Base-by-base conservation (phyloP, 23 red algal genomes). In the Gracilariopsis chorda region DNA sequence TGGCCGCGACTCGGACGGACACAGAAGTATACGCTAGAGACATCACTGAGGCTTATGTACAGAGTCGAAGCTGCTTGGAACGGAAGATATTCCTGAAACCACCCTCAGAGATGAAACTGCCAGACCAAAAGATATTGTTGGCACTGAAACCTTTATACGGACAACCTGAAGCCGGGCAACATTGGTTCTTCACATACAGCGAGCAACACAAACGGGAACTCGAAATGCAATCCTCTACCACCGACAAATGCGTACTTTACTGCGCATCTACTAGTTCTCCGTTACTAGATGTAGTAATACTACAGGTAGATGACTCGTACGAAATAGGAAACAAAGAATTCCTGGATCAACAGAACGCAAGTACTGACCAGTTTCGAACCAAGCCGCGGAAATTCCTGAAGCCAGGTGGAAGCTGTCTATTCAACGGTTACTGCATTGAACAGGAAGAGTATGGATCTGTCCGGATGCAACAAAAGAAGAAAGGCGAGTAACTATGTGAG, bases 101-200 rank as follows among this genome's bases (percentile, higher is more conserved):
- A 24, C 68, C 86, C 5, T 12, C 12, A 23, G 51, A 90, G 13
- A 90, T 90, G 57, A 43, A 34, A 51, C 59, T 90, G 30, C 19
- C 3, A 13, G 9, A 65, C 16, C 13, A 47, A 48, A 32, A 64
- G 19, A 49, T 65, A n/a, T 42, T 79, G 52, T 17, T 12, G 3
- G 73, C 65, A 46, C 55, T 90, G 28, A 80, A 90, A 51, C 86
- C 86, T 1, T 51, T 90, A 11, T 78, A 90, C 36, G 86, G 86
- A 32, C 48, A 61, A 29, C 47, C 71, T 45, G 86, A 90, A 43
- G 52, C n/a, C 56, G 86, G 68, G 16, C 34, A 43, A 3, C 86
- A 90, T 51, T 90, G 86, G 51, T 90, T 68, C 69, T 48, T 90
- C 14, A 78, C 71, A 29, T 79, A 43, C 46, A 14, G 49, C 25